These are phyloP conservation scores for Raphanus hybrid DNA, from an alignment of 441 rosid species.

Conservation along the genomic window DNA sequence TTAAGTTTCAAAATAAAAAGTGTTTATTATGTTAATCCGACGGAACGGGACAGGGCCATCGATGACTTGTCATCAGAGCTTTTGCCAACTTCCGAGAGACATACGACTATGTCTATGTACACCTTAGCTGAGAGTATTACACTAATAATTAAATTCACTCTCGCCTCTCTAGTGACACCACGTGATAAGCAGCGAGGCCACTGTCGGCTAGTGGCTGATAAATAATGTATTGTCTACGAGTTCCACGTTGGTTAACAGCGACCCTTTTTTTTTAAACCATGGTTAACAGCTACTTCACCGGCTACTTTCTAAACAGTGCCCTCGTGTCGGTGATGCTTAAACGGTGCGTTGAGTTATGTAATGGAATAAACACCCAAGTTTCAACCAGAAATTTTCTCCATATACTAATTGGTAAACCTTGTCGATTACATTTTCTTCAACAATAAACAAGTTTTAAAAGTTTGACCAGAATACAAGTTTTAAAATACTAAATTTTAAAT, in stretches of 20 bases:
- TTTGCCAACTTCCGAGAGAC: conserved; percentile 21
- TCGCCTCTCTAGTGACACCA: conserved; percentile 14
- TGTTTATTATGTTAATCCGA: background rate
- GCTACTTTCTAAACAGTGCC: conserved; percentile 12
- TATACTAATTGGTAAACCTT: background rate
- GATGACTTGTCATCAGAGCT: conserved; percentile 31
- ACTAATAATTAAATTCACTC: background rate
- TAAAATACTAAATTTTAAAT: background rate
- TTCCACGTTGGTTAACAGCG: conserved; percentile 19
- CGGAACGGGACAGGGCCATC: conserved; percentile 7
- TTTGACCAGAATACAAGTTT: background rate
- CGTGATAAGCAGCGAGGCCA: conserved; percentile 17
- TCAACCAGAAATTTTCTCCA: background rate
- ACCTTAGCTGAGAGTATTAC: conserved; percentile 22
- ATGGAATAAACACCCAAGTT: background rate
- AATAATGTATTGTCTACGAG: conserved; percentile 25
- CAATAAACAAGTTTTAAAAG: too few species aligned
- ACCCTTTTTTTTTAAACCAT: background rate
- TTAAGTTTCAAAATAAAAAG: background rate
- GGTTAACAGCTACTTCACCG: conserved; percentile 20
- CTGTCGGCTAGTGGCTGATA: conserved; percentile 19
- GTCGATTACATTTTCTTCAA: background rate
- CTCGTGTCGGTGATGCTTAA: background rate
- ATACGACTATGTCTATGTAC: conserved; percentile 32
- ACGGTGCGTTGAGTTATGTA: background rate